phyloP scores from a whole-genome alignment of 1,284 basidiomycete genomes.

The Pseudozyma tsukubaensis region DNA sequence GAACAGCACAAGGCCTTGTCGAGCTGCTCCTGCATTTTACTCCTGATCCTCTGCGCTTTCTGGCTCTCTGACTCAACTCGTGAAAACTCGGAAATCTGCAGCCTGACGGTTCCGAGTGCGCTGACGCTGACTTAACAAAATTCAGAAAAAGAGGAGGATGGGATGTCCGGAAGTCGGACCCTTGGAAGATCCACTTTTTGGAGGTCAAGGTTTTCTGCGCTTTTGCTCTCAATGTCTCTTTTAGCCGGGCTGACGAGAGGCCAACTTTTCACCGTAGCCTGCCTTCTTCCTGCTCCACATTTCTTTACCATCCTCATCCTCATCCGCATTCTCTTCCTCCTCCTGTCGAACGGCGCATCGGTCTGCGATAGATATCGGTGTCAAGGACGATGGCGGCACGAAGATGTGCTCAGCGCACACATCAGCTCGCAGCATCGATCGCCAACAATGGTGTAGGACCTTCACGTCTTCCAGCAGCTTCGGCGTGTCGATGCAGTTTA shows the following conservation, averaged over 20 bases:
- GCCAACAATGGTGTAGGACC: conserved; percentile 28
- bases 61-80: conserved; percentile 40
- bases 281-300: conserved; percentile 6
- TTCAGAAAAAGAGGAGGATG: neutral
- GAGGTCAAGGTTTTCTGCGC: neutral
- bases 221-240: conserved; percentile 7
- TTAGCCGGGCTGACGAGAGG: conserved; percentile 5
- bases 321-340: neutral
- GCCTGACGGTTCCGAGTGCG: conserved; percentile 21
- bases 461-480: conserved; percentile 21
- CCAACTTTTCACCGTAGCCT: neutral
- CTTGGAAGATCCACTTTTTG: conserved; percentile 1
- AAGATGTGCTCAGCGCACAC: conserved; percentile 26
- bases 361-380: no score
- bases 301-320: neutral
- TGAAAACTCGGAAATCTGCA: conserved; percentile 41
- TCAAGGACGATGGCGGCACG: conserved; percentile 21
- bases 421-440: conserved; percentile 30
- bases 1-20: no score
- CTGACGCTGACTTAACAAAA: neutral
- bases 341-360: neutral
- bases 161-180: conserved; percentile 23
- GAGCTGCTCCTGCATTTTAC: no score
- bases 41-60: neutral
- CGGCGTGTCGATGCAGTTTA: conserved; percentile 16